These are phyloP conservation scores for Fraxinus platypoda DNA, from an alignment of 305 asterid genomes.

Conservation along the genomic window DNA sequence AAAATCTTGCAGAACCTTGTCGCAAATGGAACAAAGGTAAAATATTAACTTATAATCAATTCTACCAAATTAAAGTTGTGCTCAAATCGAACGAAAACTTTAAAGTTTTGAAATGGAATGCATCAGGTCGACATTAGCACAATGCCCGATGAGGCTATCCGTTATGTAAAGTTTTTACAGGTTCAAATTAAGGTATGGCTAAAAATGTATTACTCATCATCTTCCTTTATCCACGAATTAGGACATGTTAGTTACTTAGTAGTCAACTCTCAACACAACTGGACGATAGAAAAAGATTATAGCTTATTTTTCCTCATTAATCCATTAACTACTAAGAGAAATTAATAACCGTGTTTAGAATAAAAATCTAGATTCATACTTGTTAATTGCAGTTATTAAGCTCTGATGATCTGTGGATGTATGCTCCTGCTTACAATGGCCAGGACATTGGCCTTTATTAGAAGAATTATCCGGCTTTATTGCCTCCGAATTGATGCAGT, in stretches of 20 bases:
- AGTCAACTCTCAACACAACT: too few species aligned
- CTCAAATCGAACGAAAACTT: too few species aligned
- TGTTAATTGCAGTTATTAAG: constrained; percentile 57
- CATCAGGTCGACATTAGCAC: constrained; percentile 41
- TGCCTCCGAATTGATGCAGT: background rate
- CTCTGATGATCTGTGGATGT: constrained; percentile 90
- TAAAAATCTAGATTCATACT: too few species aligned
- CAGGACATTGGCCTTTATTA: constrained; percentile 64
- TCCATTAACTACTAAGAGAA: too few species aligned
- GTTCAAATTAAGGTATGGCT: constrained; percentile 45
- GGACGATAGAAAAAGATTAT: too few species aligned
- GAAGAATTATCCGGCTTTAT: constrained; percentile 35
- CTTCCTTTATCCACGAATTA: background rate
- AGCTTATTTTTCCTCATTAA: too few species aligned
- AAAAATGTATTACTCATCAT: background rate
- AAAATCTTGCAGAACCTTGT: constrained; percentile 69
- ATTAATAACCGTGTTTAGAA: too few species aligned
- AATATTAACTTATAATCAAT: background rate
- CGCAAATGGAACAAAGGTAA: constrained; percentile 81
- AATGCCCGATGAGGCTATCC: constrained; percentile 57
- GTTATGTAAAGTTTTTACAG: constrained; percentile 47
- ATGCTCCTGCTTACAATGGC: constrained; percentile 85
- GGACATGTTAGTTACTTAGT: too few species aligned
- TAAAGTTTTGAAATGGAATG: background rate
- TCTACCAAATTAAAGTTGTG: constrained; percentile 6